Evolutionary conservation across 2,329 filamentous ascomycete species (phyloP).

Genomic region (Phaeophleospora eucalypticola): DNA sequence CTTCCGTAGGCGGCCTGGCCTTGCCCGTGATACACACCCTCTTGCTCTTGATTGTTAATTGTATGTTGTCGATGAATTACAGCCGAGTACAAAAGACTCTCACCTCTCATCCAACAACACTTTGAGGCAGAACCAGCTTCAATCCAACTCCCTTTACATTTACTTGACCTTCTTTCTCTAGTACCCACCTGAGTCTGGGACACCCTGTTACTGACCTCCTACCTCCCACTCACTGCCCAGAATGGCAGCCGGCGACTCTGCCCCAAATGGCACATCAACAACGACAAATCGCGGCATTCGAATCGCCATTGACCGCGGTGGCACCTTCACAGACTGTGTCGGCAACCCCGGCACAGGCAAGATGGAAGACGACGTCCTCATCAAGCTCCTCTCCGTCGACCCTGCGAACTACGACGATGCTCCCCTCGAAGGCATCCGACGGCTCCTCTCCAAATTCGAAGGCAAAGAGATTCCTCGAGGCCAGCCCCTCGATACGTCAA

Average conservation of each 20-base stretch:
- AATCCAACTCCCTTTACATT: not conserved
- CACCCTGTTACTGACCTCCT: too few relatives aligned
- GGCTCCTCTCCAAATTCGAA: constrained; percentile 75
- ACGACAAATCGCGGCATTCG: constrained; percentile 54
- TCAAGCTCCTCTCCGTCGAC: constrained; percentile 87
- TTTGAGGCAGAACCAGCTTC: not conserved
- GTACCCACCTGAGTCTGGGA: too few relatives aligned
- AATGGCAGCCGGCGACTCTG: constrained; percentile 7
- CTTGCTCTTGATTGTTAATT: not conserved
- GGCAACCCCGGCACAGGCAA: constrained; percentile 68
- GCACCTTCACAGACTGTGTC: constrained; percentile 90
- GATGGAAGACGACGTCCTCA: constrained; percentile 70
- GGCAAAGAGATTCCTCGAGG: constrained; percentile 73
- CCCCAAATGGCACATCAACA: constrained; percentile 8
- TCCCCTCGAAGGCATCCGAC: constrained; percentile 83
- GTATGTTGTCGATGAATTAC: not conserved
- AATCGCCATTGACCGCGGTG: constrained; percentile 75
- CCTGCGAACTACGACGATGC: constrained; percentile 88
- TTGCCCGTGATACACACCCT: not conserved
- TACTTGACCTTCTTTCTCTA: not conserved
- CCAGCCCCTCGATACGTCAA: constrained; percentile 71
- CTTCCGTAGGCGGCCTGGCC: not conserved
- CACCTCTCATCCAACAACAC: not conserved
- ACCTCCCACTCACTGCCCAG: not conserved
- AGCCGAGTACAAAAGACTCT: not conserved